A percentile compares a stretch with the other conserved stretches of the same genome.
Evolutionary conservation across 352 stramenopile species (phyloP).

Genomic region (Phytopythium delawarense): DNA sequence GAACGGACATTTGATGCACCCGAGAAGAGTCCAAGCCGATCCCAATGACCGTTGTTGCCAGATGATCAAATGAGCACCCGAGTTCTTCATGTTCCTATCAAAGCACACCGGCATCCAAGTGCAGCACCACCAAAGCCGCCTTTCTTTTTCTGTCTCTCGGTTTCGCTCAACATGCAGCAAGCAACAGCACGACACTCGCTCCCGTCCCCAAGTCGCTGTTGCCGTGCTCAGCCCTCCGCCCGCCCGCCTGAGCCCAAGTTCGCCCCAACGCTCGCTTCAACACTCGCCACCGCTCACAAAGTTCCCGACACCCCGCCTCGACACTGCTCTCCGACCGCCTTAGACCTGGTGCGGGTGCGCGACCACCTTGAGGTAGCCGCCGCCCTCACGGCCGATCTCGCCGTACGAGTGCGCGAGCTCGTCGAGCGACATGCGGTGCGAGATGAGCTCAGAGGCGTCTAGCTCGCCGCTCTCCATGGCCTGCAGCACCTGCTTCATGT

Average conservation of each 20-base stretch:
- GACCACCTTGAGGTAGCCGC: conserved; percentile 58
- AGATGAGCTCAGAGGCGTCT: conserved; percentile 52
- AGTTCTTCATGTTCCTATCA: not conserved
- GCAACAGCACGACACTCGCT: not conserved
- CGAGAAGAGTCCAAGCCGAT: no score
- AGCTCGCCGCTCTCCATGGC: conserved; percentile 52
- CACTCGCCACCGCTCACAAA: no score
- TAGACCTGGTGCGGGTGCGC: conserved; percentile 37
- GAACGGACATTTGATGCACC: no score
- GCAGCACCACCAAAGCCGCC: not conserved
- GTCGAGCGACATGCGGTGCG: conserved; percentile 47
- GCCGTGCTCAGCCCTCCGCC: not conserved
- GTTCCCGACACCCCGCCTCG: not conserved
- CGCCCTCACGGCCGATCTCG: conserved; percentile 52
- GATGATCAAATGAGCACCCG: no score
- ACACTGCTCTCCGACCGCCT: not conserved
- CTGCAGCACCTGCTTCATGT: conserved; percentile 48
- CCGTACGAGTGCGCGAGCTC: conserved; percentile 49
- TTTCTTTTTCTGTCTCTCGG: not conserved
- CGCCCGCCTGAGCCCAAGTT: not conserved
- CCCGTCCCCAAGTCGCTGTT: not conserved
- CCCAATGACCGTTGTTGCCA: no score
- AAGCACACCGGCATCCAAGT: not conserved
- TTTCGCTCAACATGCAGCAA: not conserved
- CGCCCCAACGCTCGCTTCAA: not conserved